Percentiles rank a stretch among this genome's conserved stretches.
Evolutionary conservation across 2,329 filamentous ascomycete species (phyloP).

Genomic region (Venturia asperata): DNA sequence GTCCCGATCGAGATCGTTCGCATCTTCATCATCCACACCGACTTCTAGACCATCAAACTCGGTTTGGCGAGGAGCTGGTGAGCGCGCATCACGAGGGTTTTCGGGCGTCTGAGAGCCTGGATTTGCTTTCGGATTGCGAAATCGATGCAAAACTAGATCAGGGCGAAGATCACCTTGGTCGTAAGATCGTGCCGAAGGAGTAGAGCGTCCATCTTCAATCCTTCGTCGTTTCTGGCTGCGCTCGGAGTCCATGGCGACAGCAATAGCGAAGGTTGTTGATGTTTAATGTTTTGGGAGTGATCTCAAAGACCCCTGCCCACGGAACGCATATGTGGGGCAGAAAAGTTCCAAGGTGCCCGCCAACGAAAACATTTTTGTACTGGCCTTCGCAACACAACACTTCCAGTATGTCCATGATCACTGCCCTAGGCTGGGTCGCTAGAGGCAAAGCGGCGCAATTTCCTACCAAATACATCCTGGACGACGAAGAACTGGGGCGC

Average conservation of each 20-base stretch:
- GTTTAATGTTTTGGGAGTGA: neutral
- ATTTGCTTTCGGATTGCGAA: slow-evolving; percentile 23
- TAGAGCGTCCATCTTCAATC: slow-evolving; percentile 55
- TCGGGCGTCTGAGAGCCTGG: slow-evolving; percentile 32
- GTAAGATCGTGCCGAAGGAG: slow-evolving; percentile 44
- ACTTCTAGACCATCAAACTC: slow-evolving; percentile 58
- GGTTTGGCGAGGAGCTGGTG: slow-evolving; percentile 42
- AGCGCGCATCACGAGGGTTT: slow-evolving; percentile 21
- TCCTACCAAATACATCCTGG: slow-evolving; percentile 43
- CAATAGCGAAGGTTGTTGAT: neutral
- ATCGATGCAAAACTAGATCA: slow-evolving; percentile 24
- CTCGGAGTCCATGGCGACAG: slow-evolving; percentile 31
- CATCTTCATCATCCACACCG: slow-evolving; percentile 58
- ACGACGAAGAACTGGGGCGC: slow-evolving; percentile 46
- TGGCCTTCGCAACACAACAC: slow-evolving; percentile 1
- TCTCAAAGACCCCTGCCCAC: neutral
- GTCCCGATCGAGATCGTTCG: slow-evolving; percentile 73
- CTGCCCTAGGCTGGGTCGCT: slow-evolving; percentile 47
- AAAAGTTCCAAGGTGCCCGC: slow-evolving; percentile 2
- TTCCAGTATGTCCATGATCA: slow-evolving; percentile 49
- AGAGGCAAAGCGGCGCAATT: slow-evolving; percentile 45
- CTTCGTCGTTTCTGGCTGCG: slow-evolving; percentile 59
- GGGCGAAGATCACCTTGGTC: slow-evolving; percentile 30
- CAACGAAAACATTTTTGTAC: slow-evolving; percentile 3
- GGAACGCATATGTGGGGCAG: neutral